phyloP scores from a whole-genome alignment of 1,139 yeast species.

The Yamadazyma songkhlaensis region DNA sequence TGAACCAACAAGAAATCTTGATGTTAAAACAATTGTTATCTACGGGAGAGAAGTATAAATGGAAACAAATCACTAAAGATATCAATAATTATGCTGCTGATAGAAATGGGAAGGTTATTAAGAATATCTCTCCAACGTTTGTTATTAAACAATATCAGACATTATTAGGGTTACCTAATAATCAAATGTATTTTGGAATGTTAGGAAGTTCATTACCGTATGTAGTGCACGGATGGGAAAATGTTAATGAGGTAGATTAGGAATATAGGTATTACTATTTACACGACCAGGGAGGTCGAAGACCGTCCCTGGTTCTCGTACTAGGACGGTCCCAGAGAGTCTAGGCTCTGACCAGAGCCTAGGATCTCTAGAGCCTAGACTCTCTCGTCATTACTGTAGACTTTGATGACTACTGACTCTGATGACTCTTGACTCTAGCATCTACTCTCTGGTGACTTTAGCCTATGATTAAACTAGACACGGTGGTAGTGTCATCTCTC shows the following conservation, averaged over 20 bases:
- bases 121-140: slow-evolving; percentile 45
- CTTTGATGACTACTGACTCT: too few relatives aligned
- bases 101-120: slow-evolving; percentile 15
- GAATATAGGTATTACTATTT: neutral
- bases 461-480: too few relatives aligned
- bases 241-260: slow-evolving; percentile 23
- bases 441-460: too few relatives aligned
- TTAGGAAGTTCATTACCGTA: slow-evolving; percentile 43
- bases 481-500: too few relatives aligned
- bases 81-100: slow-evolving; percentile 24
- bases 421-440: too few relatives aligned
- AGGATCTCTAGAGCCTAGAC: too few relatives aligned
- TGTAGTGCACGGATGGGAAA: slow-evolving; percentile 43
- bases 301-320: too few relatives aligned
- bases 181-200: slow-evolving; percentile 36
- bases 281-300: too few relatives aligned
- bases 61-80: slow-evolving; percentile 48
- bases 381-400: too few relatives aligned
- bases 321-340: too few relatives aligned
- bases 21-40: slow-evolving; percentile 37
- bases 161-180: slow-evolving; percentile 41
- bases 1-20: slow-evolving; percentile 37
- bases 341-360: too few relatives aligned
- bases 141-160: slow-evolving; percentile 44
- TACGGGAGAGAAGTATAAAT: slow-evolving; percentile 44